These are phyloP conservation scores for Gracilaria caudata DNA, from an alignment of 23 red algal genomes.

Conservation along the genomic window DNA sequence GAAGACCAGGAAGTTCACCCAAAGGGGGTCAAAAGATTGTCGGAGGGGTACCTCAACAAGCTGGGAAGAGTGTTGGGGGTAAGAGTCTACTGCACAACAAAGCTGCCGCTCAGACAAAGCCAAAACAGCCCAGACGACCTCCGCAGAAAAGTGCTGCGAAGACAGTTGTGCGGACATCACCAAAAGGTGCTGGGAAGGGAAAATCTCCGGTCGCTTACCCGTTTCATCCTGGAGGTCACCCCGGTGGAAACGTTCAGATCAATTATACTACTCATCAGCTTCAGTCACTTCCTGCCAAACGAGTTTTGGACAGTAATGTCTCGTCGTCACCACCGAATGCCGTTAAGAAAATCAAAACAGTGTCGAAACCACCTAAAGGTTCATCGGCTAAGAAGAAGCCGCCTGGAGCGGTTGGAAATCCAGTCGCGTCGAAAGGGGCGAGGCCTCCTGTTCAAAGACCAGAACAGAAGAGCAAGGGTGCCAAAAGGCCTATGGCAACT, in stretches of 20 bases:
- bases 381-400: conserved; percentile 22
- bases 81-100: conserved; percentile 55
- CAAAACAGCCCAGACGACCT: conserved; percentile 36
- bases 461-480: conserved; percentile 19
- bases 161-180: not conserved
- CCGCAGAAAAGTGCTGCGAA: conserved; percentile 28
- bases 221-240: conserved; percentile 19
- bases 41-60: conserved; percentile 1
- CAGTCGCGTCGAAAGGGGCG: not conserved
- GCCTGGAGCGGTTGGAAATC: not conserved
- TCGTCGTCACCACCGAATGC: conserved; percentile 17
- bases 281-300: conserved; percentile 6
- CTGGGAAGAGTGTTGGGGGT: conserved; percentile 38
- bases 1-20: not conserved
- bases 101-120: not conserved
- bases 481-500: not conserved
- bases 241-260: conserved; percentile 10
- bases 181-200: conserved; percentile 25
- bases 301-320: not conserved
- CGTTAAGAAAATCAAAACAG: conserved; percentile 28
- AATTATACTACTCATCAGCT: not conserved
- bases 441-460: conserved; percentile 15
- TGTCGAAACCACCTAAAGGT: conserved; percentile 7
- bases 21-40: not conserved
- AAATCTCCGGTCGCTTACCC: conserved; percentile 15